Percentiles rank a stretch among this genome's conserved stretches.
phyloP scores from a whole-genome alignment of 2,329 filamentous ascomycete species.

The Colletotrichum liaoningense region DNA sequence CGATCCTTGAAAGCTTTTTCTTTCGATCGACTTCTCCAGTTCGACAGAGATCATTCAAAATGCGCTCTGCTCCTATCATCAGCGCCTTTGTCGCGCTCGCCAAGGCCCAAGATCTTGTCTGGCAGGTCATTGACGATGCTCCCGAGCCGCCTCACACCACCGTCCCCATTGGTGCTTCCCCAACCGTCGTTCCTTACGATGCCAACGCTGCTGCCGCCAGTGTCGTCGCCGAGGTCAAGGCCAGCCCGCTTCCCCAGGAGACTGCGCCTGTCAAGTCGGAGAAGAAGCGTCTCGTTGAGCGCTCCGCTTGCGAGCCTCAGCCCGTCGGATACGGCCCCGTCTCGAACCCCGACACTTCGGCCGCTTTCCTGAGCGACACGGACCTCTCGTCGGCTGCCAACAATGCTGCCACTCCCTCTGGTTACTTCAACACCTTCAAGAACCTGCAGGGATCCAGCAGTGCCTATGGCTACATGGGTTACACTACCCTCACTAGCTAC shows the following conservation, averaged over 20 bases:
- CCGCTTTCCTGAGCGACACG: background rate
- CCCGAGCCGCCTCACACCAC: background rate
- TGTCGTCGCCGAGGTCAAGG: conserved; percentile 2
- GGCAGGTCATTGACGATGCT: background rate
- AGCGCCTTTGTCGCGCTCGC: background rate
- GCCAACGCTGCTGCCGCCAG: background rate
- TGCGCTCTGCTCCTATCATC: background rate
- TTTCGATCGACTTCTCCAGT: background rate
- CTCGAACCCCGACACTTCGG: background rate
- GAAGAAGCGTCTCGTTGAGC: background rate
- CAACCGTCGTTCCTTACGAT: background rate
- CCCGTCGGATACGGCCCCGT: background rate
- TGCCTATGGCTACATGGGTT: conserved; percentile 20
- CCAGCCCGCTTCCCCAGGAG: background rate
- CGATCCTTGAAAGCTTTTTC: background rate
- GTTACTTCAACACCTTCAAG: conserved; percentile 22
- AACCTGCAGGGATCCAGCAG: conserved; percentile 13
- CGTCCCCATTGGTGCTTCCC: background rate
- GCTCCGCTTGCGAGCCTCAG: background rate
- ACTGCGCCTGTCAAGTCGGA: background rate
- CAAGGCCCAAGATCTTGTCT: background rate
- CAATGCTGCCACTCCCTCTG: background rate
- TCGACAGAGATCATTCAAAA: background rate
- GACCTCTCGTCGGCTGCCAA: background rate
- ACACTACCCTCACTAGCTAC: conserved; percentile 13